Conservation (phyloP, 805 yeast genomes). For the Starmerella bombi region DNA sequence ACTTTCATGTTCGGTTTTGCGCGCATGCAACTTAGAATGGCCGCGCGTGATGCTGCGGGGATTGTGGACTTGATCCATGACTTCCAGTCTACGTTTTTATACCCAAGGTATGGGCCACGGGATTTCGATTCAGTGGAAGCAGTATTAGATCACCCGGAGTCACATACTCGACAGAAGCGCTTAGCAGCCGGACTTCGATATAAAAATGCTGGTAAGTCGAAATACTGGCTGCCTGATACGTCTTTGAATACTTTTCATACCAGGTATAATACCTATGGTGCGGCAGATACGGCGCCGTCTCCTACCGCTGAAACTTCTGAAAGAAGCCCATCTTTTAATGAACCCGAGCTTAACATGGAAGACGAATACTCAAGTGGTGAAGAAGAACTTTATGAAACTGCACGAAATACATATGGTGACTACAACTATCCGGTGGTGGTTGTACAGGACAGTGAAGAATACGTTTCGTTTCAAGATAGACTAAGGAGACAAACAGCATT, state of each 20-base stretch:
- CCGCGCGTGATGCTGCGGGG: conserved; percentile 66
- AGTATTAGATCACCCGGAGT: conserved; percentile 47
- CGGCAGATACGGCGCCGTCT: background rate
- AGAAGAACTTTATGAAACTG: conserved; percentile 27
- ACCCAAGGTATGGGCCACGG: conserved; percentile 64
- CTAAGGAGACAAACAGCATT: conserved; percentile 6
- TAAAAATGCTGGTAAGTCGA: conserved; percentile 60
- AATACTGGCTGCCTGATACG: conserved; percentile 57
- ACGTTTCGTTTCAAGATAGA: conserved; percentile 20
- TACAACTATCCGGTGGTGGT: conserved; percentile 33
- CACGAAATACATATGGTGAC: conserved; percentile 30
- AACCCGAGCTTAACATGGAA: conserved; percentile 7
- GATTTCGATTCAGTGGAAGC: conserved; percentile 74
- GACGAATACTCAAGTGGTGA: conserved; percentile 22
- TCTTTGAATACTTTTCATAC: conserved; percentile 8
- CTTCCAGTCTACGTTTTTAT: conserved; percentile 53
- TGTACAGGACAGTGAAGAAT: conserved; percentile 23
- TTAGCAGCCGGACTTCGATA: conserved; percentile 75
- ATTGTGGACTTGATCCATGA: conserved; percentile 68
- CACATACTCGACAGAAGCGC: conserved; percentile 49
- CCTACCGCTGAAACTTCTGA: background rate
- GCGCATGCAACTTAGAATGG: conserved; percentile 45
- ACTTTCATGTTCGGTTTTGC: conserved; percentile 53
- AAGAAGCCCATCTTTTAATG: background rate
- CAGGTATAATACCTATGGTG: background rate